phyloP scores from a whole-genome alignment of 257 asterid genomes.

The Primulina huaijiensis region DNA sequence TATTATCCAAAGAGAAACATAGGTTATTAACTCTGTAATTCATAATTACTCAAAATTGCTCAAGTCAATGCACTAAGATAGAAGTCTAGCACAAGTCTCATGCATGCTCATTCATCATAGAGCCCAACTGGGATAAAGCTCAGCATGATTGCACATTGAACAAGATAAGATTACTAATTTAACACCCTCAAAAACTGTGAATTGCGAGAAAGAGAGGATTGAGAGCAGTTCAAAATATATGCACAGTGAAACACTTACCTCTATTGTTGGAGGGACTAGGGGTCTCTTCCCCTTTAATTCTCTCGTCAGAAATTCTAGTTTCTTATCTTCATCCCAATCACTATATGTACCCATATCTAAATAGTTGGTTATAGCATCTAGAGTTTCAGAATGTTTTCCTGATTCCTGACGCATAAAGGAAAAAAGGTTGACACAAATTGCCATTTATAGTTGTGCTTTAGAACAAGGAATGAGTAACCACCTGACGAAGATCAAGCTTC shows the following conservation, averaged over 20 bases:
- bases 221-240: neutral
- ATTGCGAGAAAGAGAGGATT: neutral
- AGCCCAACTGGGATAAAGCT: neutral
- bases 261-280: constrained; percentile 72
- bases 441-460: neutral
- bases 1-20: neutral
- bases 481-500: constrained; percentile 99
- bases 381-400: constrained; percentile 81
- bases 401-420: constrained; percentile 68
- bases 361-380: constrained; percentile 83
- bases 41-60: neutral
- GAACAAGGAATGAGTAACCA: constrained; percentile 24
- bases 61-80: constrained; percentile 13
- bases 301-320: constrained; percentile 73
- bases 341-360: constrained; percentile 91
- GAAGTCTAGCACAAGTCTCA: constrained; percentile 3
- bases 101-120: neutral
- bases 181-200: neutral
- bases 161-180: neutral
- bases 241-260: constrained; percentile 38
- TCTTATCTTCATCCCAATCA: constrained; percentile 90
- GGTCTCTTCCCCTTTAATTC: constrained; percentile 98
- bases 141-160: neutral
- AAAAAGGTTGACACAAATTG: constrained; percentile 17
- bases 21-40: neutral